A percentile compares a stretch with the other conserved stretches of the same genome.
Evolutionary conservation across 257 asterid genomes (phyloP).

Genomic region (Solanum pinnatisectum): DNA sequence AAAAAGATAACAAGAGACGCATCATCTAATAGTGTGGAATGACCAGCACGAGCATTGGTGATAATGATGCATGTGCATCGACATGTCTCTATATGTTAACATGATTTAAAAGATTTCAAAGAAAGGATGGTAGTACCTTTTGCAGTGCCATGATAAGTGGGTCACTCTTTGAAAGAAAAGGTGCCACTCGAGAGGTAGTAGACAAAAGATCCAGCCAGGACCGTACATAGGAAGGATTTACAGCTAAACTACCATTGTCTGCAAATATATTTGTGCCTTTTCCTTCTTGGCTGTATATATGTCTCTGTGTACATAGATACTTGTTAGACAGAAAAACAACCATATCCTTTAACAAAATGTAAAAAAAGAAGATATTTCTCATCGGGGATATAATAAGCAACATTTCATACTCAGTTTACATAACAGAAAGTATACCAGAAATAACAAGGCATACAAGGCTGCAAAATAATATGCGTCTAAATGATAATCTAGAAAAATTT

Average conservation of each 20-base stretch:
- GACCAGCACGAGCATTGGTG: neutral
- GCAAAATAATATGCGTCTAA: neutral
- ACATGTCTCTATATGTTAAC: neutral
- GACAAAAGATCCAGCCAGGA: slow-evolving; percentile 84
- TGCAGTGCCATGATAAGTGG: slow-evolving; percentile 66
- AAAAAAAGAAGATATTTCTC: neutral
- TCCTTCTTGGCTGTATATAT: slow-evolving; percentile 60
- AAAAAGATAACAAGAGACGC: neutral
- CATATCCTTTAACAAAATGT: neutral
- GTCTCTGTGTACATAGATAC: slow-evolving; percentile 44
- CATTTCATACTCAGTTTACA: neutral
- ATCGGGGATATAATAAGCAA: neutral
- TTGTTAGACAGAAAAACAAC: neutral
- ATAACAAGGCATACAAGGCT: neutral
- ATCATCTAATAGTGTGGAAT: neutral
- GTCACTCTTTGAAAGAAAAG: slow-evolving; percentile 65
- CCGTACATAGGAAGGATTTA: slow-evolving; percentile 67
- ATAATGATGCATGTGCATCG: neutral
- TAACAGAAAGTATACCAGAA: neutral
- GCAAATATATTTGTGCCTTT: slow-evolving; percentile 61
- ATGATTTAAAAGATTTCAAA: neutral
- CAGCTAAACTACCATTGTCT: slow-evolving; percentile 69
- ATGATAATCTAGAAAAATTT: neutral
- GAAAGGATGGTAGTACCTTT: slow-evolving; percentile 38
- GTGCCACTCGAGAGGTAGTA: slow-evolving; percentile 78